A percentile compares a stretch with the other conserved stretches of the same genome.
Evolutionary conservation across 345 rosid species (phyloP).

Genomic region (sweet orange (Citrus sinensis)): DNA sequence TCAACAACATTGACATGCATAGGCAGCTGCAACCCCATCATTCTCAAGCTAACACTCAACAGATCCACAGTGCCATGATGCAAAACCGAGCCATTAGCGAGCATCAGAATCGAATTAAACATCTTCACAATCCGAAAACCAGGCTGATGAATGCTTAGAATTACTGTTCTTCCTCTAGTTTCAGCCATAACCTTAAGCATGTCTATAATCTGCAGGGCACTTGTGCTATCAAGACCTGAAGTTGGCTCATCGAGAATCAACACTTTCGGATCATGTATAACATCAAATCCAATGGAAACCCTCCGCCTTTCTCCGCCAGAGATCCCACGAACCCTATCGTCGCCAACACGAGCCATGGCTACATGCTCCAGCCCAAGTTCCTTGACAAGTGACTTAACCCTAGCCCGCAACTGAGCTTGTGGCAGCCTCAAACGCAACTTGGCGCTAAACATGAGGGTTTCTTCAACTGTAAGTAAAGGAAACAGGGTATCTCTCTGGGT

Average conservation of each 20-base stretch:
- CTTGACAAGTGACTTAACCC: slow-evolving; percentile 64
- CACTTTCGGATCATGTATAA: slow-evolving; percentile 83
- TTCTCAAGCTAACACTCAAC: slow-evolving; percentile 44
- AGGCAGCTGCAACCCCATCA: slow-evolving; percentile 63
- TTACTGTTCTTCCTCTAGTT: slow-evolving; percentile 64
- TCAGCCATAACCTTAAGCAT: slow-evolving; percentile 95
- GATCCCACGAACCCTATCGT: slow-evolving; percentile 77
- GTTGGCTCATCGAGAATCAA: slow-evolving; percentile 96
- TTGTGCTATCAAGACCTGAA: slow-evolving; percentile 90
- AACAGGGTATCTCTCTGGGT: slow-evolving; percentile 84
- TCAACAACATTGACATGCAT: slow-evolving; percentile 67
- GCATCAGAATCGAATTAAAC: slow-evolving; percentile 67
- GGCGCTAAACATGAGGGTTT: slow-evolving; percentile 88
- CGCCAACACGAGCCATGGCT: slow-evolving; percentile 68
- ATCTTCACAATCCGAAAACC: slow-evolving; percentile 86
- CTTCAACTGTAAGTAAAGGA: slow-evolving; percentile 91
- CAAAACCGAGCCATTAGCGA: slow-evolving; percentile 75
- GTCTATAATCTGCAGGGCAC: slow-evolving; percentile 75
- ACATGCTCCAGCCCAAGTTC: slow-evolving; percentile 87
- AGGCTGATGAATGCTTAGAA: slow-evolving; percentile 88
- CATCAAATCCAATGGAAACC: slow-evolving; percentile 93
- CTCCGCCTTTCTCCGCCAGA: slow-evolving; percentile 98
- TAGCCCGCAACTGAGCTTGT: slow-evolving; percentile 34
- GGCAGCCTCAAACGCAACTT: slow-evolving; percentile 74
- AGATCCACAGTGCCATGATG: slow-evolving; percentile 79